Percentiles rank a stretch among this genome's conserved stretches.
Evolutionary conservation across 2,329 filamentous ascomycete species (phyloP).

Genomic region (Periglandula ipomoeae): DNA sequence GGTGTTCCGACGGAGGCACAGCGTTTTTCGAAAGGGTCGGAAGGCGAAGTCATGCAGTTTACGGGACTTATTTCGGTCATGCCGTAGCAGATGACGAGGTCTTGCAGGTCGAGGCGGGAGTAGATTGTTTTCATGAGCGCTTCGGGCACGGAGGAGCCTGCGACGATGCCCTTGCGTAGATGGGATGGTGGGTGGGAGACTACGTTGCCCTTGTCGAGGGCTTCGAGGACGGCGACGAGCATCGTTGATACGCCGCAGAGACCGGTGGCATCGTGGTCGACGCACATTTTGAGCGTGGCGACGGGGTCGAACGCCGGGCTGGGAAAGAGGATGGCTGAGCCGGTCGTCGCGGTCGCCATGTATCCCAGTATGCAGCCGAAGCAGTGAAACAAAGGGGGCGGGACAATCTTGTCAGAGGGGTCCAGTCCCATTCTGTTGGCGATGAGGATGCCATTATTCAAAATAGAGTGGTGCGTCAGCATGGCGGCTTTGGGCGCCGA

Average conservation of each 20-base stretch:
- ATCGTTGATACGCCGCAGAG: slow-evolving; percentile 92
- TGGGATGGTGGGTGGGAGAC: slow-evolving; percentile 14
- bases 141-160: slow-evolving; percentile 76
- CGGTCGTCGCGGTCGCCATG: slow-evolving; percentile 81
- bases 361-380: slow-evolving; percentile 91
- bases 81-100: slow-evolving; percentile 90
- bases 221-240: slow-evolving; percentile 80
- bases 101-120: slow-evolving; percentile 61
- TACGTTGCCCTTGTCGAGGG: slow-evolving; percentile 43
- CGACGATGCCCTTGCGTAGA: slow-evolving; percentile 83
- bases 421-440: slow-evolving; percentile 76
- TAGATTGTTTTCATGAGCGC: slow-evolving; percentile 73
- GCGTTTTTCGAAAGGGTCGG: slow-evolving; percentile 64
- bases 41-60: slow-evolving; percentile 70
- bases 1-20: slow-evolving; percentile 69
- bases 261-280: slow-evolving; percentile 46
- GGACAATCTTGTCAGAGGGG: slow-evolving; percentile 65
- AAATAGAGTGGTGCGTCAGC: slow-evolving; percentile 72
- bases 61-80: slow-evolving; percentile 88
- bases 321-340: slow-evolving; percentile 75
- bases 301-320: slow-evolving; percentile 76
- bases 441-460: slow-evolving; percentile 87
- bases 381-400: slow-evolving; percentile 81
- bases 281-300: slow-evolving; percentile 53
- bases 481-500: slow-evolving; percentile 86